These are phyloP conservation scores for Camelina hispida DNA, from an alignment of 345 rosid species.

Conservation along the genomic window DNA sequence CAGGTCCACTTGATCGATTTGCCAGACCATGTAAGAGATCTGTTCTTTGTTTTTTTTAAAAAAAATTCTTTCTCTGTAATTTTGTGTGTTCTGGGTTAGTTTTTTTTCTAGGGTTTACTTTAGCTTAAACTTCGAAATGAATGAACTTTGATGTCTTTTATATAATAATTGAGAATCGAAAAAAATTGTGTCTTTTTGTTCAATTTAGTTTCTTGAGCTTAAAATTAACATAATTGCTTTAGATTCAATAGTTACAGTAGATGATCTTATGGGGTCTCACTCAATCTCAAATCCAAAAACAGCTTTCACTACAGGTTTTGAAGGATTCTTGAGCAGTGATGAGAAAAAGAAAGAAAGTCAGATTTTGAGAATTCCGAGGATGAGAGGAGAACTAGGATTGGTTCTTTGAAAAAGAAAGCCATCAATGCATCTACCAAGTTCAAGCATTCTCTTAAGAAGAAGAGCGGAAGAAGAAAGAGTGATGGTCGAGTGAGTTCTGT, in stretches of 20 bases:
- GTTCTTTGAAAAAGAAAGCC: conserved; percentile 91
- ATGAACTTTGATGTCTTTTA: background rate
- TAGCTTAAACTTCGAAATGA: background rate
- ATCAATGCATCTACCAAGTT: conserved; percentile 85
- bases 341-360: conserved; percentile 93
- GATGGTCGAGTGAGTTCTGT: conserved; percentile 94
- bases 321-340: conserved; percentile 82
- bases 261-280: conserved; percentile 7
- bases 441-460: conserved; percentile 89
- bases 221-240: background rate
- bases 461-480: conserved; percentile 78
- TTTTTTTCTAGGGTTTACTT: conserved; percentile 45
- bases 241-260: conserved; percentile 6
- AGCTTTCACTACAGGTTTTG: conserved; percentile 72
- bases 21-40: conserved; percentile 94
- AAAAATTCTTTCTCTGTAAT: background rate
- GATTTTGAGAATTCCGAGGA: conserved; percentile 99
- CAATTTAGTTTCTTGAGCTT: conserved; percentile 8
- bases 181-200: background rate
- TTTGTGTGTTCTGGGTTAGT: background rate
- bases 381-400: conserved; percentile 94
- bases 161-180: background rate
- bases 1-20: conserved; percentile 95
- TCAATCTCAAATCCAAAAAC: conserved; percentile 6
- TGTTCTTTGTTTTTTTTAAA: conserved; percentile 4